Base-by-base conservation (phyloP, 495 filamentous ascomycete genomes). In the Aspergillus coremiiformis region DNA sequence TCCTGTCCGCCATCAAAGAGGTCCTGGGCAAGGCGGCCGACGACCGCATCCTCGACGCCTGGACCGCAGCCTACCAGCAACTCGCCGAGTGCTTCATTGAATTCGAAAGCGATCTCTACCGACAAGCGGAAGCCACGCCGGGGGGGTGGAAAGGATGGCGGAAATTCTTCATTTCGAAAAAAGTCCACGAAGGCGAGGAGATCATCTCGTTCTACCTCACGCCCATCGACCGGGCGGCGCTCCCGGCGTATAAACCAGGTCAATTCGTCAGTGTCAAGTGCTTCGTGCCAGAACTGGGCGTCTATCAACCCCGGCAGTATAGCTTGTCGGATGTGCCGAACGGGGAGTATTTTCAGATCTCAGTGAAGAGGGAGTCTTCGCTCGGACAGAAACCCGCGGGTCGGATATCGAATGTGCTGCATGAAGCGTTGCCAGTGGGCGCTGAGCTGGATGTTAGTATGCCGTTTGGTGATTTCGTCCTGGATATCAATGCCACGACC, bases 141-240 rank as follows among this genome's bases (percentile, higher is more conserved):
- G 63, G 63, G 30, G 63, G 63, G 20, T 85, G 83, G 83, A 65
- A 54, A 9, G 70, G 74, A 43, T 85, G 80, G 80, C 67, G 80
- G 23, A 71, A 78, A 22, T 85, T 85, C 71, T 71, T 67, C 57
- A 77, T 86, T 60, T 72, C 77, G 54, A 58, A 72, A 20, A 83
- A 83, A 54, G 73, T 79, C 10, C 51, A 61, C 41, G 82, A 86
- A 63, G 65, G 73, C 23, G 73, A 76, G 3, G 77, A 80, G 56
- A 79, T 85, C 52, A 79, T 72, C 48, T 80, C 78, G 15, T 84
- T 85, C 67, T 79, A 84, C 57, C 75, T 84, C 12, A 70, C 69
- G 33, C 82, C 82, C 0, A 68, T 75, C 43, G 81, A 85, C 52
- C 70, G 68, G 24, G 59, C 69, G 46, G 50, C 63, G 33, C 67